Conservation (phyloP, 1,284 basidiomycete species). For the Mixia osmundae region DNA sequence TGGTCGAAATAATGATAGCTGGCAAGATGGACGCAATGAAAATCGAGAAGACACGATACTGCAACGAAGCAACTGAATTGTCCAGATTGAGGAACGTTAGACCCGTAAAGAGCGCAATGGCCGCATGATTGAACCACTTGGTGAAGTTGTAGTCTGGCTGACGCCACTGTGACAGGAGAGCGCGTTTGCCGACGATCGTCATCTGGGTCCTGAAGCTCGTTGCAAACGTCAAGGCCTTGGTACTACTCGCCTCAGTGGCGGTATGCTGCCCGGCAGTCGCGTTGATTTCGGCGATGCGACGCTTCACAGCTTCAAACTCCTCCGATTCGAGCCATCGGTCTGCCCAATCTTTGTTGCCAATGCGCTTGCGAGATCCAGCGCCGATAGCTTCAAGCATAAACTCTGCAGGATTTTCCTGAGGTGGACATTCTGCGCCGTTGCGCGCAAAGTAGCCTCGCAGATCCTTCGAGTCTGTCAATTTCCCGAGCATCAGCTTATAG, state of each 20-base stretch:
- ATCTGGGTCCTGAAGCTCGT: slow-evolving; percentile 59
- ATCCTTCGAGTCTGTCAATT: slow-evolving; percentile 28
- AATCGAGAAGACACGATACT: slow-evolving; percentile 37
- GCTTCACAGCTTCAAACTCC: slow-evolving; percentile 20
- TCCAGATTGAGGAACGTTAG: slow-evolving; percentile 62
- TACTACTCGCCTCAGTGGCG: not conserved
- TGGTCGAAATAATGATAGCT: slow-evolving; percentile 50
- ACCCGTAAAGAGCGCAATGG: slow-evolving; percentile 47
- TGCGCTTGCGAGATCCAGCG: slow-evolving; percentile 18
- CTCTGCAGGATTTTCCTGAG: slow-evolving; percentile 15
- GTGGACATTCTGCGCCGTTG: slow-evolving; percentile 13
- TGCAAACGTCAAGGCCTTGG: slow-evolving; percentile 23
- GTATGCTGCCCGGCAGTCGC: slow-evolving; percentile 22
- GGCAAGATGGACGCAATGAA: slow-evolving; percentile 36
- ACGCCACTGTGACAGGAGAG: slow-evolving; percentile 55
- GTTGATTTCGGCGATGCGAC: slow-evolving; percentile 27
- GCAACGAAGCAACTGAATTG: slow-evolving; percentile 41
- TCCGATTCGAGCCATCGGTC: slow-evolving; percentile 22
- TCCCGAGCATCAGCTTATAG: too few relatives aligned
- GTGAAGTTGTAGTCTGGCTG: slow-evolving; percentile 58
- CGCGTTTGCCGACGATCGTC: slow-evolving; percentile 43
- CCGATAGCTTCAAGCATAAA: slow-evolving; percentile 13
- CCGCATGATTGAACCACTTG: slow-evolving; percentile 35
- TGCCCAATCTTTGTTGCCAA: slow-evolving; percentile 22
- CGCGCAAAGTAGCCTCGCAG: slow-evolving; percentile 31